Conservation (phyloP, 345 rosid genomes). For the Eutrema yunnanense region DNA sequence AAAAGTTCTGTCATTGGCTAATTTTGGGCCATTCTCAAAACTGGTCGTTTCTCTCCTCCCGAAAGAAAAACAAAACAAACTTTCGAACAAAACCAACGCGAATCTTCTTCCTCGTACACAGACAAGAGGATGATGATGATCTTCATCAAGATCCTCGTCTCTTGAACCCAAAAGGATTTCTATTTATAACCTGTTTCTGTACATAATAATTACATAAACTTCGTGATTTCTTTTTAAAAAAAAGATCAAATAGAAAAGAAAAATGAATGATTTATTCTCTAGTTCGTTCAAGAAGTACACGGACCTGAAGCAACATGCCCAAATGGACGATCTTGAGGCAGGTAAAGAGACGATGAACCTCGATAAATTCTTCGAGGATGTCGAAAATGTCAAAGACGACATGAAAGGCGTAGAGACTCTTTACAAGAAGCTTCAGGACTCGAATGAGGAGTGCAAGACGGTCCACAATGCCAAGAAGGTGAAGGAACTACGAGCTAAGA, state of each 20-base stretch:
- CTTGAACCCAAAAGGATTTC: neutral
- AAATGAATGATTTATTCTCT: constrained; percentile 82
- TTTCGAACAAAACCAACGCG: neutral
- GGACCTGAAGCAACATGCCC: constrained; percentile 53
- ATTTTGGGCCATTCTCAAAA: neutral
- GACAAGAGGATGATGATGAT: neutral
- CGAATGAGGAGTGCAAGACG: constrained; percentile 65
- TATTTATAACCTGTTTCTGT: neutral
- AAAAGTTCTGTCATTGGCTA: constrained; percentile 12
- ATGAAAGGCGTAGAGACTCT: constrained; percentile 51
- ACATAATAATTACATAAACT: neutral
- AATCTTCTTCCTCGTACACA: neutral
- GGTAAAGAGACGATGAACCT: constrained; percentile 56
- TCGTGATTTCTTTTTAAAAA: too few relatives aligned
- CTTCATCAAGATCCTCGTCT: constrained; percentile 3
- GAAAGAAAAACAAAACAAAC: neutral
- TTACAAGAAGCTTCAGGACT: constrained; percentile 60
- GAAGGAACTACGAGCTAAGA: constrained; percentile 49
- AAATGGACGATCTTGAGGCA: constrained; percentile 57
- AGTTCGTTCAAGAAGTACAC: constrained; percentile 73
- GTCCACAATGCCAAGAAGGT: constrained; percentile 57
- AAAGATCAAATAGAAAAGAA: neutral
- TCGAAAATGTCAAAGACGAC: constrained; percentile 67
- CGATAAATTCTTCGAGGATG: constrained; percentile 73
- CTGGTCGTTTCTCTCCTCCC: neutral